Percentiles rank a stretch among this genome's conserved stretches.
Evolutionary conservation across 1,284 basidiomycete genomes (phyloP).

Genomic region (Moniliella sp.): DNA sequence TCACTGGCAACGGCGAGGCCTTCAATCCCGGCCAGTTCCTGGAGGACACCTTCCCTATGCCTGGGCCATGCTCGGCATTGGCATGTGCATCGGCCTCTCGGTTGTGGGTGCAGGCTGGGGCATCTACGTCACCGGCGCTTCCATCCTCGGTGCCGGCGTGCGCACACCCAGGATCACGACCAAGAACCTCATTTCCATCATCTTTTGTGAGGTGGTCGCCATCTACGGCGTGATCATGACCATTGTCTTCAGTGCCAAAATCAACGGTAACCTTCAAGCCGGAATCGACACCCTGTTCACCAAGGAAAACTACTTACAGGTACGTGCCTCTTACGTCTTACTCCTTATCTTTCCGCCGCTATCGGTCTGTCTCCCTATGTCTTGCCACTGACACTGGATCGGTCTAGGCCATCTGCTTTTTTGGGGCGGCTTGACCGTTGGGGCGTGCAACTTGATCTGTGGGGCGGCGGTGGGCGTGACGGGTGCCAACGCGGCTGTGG

Average conservation of each 20-base stretch:
- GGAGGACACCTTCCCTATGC: slow-evolving; percentile 74
- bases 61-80: slow-evolving; percentile 76
- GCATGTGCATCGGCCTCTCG: slow-evolving; percentile 74
- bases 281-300: slow-evolving; percentile 15
- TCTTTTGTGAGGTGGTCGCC: slow-evolving; percentile 95
- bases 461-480: slow-evolving; percentile 30
- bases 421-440: slow-evolving; percentile 30
- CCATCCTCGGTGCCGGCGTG: slow-evolving; percentile 84
- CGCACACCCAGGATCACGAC: slow-evolving; percentile 79
- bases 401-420: slow-evolving; percentile 20
- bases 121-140: slow-evolving; percentile 84
- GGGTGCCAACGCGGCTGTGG: slow-evolving; percentile 28
- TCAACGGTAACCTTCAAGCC: slow-evolving; percentile 18
- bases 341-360: no score
- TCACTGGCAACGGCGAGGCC: slow-evolving; percentile 2
- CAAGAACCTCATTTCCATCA: slow-evolving; percentile 90
- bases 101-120: slow-evolving; percentile 94
- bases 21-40: slow-evolving; percentile 42
- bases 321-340: neutral
- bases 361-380: neutral
- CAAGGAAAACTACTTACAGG: slow-evolving; percentile 27
- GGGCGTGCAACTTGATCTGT: slow-evolving; percentile 29
- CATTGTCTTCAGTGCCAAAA: slow-evolving; percentile 30
- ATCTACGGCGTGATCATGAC: slow-evolving; percentile 66
- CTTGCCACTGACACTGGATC: neutral